phyloP scores from a whole-genome alignment of 176 grass and related monocot species.

The Eragrostis curvula region DNA sequence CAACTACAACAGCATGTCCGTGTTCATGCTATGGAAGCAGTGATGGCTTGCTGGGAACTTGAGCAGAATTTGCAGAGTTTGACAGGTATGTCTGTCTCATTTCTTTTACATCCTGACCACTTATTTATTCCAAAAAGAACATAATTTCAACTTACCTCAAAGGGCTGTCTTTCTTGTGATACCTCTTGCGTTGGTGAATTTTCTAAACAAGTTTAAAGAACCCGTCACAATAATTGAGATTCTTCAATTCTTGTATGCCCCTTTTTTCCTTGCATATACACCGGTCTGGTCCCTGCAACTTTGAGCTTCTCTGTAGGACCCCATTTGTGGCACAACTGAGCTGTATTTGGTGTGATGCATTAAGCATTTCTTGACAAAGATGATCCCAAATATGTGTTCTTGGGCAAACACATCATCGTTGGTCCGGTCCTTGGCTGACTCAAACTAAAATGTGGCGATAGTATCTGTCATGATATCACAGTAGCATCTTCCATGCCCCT shows the following conservation, averaged over 20 bases:
- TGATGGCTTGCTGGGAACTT: conserved; percentile 83
- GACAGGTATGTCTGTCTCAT: conserved; percentile 47
- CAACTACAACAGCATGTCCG: conserved; percentile 80
- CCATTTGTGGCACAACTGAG: neutral
- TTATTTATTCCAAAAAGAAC: neutral
- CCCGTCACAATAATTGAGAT: neutral
- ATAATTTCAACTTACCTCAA: neutral
- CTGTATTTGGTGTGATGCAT: neutral
- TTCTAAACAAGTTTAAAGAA: neutral
- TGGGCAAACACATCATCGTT: neutral
- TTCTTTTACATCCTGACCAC: neutral
- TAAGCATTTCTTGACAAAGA: neutral
- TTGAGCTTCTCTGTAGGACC: neutral
- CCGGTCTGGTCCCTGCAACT: neutral
- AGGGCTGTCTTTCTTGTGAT: neutral
- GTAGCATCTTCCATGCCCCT: neutral
- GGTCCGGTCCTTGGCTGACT: neutral
- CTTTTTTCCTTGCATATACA: neutral
- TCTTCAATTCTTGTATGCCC: neutral
- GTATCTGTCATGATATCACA: neutral
- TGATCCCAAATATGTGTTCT: neutral
- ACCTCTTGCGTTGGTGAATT: neutral
- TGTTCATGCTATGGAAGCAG: conserved; percentile 80
- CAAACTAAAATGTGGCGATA: neutral
- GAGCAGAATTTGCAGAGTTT: conserved; percentile 77